Evolutionary conservation across 495 filamentous ascomycete genomes (phyloP).

Genomic region (Monascus purpureus): DNA sequence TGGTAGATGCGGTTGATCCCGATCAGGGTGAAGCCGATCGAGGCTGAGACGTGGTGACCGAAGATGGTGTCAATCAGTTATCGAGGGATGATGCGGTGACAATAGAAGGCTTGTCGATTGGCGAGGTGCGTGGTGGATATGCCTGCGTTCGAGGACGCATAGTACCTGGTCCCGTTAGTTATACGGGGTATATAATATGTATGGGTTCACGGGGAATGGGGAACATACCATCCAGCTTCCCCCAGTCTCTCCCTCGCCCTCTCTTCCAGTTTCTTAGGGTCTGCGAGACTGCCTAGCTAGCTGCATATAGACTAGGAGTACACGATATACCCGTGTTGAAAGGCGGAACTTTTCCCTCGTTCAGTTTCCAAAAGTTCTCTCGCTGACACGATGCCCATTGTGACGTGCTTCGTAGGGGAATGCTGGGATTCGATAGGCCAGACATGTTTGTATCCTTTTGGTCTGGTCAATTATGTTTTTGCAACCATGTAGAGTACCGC

Average conservation of each 20-base stretch:
- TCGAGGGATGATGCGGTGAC: slow-evolving; percentile 49
- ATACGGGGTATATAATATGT: too few species aligned
- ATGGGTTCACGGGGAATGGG: slow-evolving; percentile 1
- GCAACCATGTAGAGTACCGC: too few species aligned
- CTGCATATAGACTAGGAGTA: neutral
- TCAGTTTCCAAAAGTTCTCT: slow-evolving; percentile 45
- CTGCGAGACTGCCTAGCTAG: slow-evolving; percentile 9
- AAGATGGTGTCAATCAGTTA: slow-evolving; percentile 54
- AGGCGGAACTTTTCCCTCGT: slow-evolving; percentile 36
- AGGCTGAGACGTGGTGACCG: slow-evolving; percentile 42
- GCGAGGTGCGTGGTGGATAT: slow-evolving; percentile 50
- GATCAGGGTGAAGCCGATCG: slow-evolving; percentile 51
- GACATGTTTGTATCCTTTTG: slow-evolving; percentile 32
- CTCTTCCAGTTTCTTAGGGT: slow-evolving; percentile 43
- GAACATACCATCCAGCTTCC: slow-evolving; percentile 17
- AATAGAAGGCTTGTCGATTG: slow-evolving; percentile 56
- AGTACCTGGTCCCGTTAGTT: slow-evolving; percentile 38
- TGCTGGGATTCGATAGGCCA: slow-evolving; percentile 44
- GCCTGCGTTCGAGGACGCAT: slow-evolving; percentile 53
- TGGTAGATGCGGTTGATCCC: slow-evolving; percentile 57
- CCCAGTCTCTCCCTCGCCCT: slow-evolving; percentile 42
- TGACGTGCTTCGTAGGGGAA: slow-evolving; percentile 39
- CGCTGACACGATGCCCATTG: slow-evolving; percentile 50
- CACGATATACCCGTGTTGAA: slow-evolving; percentile 37
- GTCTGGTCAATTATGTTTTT: too few species aligned